phyloP scores from a whole-genome alignment of 371 early-diverging fungal genomes.

The Nematocida parisii region DNA sequence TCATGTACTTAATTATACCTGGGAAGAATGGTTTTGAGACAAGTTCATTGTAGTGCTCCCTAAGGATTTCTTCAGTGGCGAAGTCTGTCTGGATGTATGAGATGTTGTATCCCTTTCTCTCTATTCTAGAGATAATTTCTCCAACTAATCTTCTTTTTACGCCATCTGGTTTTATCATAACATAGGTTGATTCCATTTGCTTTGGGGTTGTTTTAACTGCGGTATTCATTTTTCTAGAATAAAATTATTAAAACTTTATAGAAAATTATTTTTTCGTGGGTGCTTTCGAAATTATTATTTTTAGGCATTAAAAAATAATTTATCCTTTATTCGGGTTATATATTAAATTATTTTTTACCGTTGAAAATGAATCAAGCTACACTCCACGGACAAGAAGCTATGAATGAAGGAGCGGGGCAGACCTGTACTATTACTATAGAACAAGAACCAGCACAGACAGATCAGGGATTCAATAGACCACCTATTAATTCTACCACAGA shows the following conservation, averaged over 20 bases:
- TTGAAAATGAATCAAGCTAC: no score
- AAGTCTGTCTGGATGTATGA: constrained; percentile 77
- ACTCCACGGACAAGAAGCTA: no score
- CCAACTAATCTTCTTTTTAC: constrained; percentile 78
- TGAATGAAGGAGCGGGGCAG: no score
- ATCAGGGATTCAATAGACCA: no score
- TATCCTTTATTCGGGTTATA: no score
- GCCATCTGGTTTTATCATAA: constrained; percentile 71
- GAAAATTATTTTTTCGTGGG: not conserved
- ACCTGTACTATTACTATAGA: no score
- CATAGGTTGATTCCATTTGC: constrained; percentile 72
- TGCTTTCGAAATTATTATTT: no score
- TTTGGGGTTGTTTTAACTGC: constrained; percentile 10
- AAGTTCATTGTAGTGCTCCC: constrained; percentile 91
- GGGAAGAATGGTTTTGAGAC: constrained; percentile 88
- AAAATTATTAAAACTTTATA: constrained; percentile 20
- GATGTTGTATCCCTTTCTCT: constrained; percentile 75
- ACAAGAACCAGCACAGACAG: no score
- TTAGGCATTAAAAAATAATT: no score
- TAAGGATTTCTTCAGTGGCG: constrained; percentile 76
- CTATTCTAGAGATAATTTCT: constrained; percentile 88
- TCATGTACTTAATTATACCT: constrained; percentile 80
- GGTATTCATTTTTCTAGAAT: not conserved
- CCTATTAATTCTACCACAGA: no score
- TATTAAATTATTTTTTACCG: no score